These are phyloP conservation scores for Fusarium sambucinum DNA, from an alignment of 2,329 filamentous ascomycete genomes.

Conservation along the genomic window DNA sequence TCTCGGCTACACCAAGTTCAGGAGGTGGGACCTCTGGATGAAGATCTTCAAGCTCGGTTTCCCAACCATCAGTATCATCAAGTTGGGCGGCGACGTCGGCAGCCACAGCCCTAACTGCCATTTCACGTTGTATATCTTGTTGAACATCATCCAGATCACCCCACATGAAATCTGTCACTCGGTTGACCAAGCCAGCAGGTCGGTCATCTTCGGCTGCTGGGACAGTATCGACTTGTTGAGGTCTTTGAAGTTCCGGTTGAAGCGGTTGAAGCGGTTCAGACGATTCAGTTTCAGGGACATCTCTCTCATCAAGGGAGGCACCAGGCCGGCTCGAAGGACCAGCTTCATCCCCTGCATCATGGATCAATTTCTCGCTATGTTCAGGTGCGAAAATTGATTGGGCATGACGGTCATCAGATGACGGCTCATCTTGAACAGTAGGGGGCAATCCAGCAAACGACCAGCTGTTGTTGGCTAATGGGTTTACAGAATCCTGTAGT, in stretches of 20 bases:
- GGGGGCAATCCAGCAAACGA: conserved; percentile 61
- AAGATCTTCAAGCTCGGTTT: conserved; percentile 54
- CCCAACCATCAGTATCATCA: conserved; percentile 50
- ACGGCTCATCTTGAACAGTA: conserved; percentile 28
- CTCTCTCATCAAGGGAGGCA: background rate
- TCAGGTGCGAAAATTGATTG: conserved; percentile 4
- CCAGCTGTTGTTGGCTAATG: conserved; percentile 72
- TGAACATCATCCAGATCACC: conserved; percentile 61
- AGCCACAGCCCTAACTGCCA: conserved; percentile 57
- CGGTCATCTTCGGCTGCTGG: conserved; percentile 33
- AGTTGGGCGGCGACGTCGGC: conserved; percentile 52
- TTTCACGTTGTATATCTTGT: conserved; percentile 53
- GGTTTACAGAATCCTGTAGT: conserved; percentile 59
- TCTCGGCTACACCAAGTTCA: conserved; percentile 38
- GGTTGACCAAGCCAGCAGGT: conserved; percentile 46
- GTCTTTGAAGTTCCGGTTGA: conserved; percentile 7
- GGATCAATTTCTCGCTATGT: background rate
- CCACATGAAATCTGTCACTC: conserved; percentile 72
- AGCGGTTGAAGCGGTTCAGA: background rate
- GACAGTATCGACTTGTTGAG: conserved; percentile 15
- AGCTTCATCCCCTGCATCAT: background rate
- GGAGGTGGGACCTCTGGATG: conserved; percentile 52
- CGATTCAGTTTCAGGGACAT: conserved; percentile 9
- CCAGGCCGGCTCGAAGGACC: background rate
- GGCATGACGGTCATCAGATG: background rate